Base-by-base conservation (phyloP, 495 filamentous ascomycete genomes). In the Hypoxylon trugodes region DNA sequence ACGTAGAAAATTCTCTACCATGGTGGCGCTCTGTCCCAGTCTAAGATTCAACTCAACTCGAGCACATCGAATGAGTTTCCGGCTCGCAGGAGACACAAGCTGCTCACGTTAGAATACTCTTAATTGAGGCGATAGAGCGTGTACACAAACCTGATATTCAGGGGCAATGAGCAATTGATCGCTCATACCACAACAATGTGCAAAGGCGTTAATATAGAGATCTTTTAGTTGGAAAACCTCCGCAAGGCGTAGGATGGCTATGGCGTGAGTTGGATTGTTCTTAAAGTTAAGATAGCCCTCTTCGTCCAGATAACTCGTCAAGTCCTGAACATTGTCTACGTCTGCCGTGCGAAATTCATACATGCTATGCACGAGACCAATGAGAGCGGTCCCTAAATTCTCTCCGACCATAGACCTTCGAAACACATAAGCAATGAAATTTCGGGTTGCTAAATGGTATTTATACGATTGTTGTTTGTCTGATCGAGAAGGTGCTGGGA, bases 111-210 rank as follows among this genome's bases (percentile, higher is more conserved):
- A 70, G 28, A 19, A 28, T 24, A 26, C 25, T 30, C 64, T 30
- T 53, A 38, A 2, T 21, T 7, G n/a, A 0, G 13, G 2, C 16
- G n/a, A 30, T 4, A 5, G 13, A 9, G 9, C 8, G 18, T 28
- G 13, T 38, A n/a, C 2, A 73, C 79, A 21, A 71, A 85, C 85
- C 74, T 81, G 78, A 51, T 83, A 89, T 60, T 88, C 87, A 13
- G 73, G 55, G 57, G 79, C 80, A 3, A 61, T 49, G 50, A 71
- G 70, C 15, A 90, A 57, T 13, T 70, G 72, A 15, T 86, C 83
- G 61, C 77, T 81, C 88, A 90, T 90, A 43, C 87, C 88, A 30
- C 82, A 81, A 64, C 87, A 89, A 60, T 90, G 88, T 8, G 79
- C 83, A 68, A 89, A 89, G 1, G 87, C 83, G 61, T 88, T 80